A percentile compares a stretch with the other conserved stretches of the same genome.
Conservation (phyloP, 208 protist genomes). For the Angomonas deanei region DNA sequence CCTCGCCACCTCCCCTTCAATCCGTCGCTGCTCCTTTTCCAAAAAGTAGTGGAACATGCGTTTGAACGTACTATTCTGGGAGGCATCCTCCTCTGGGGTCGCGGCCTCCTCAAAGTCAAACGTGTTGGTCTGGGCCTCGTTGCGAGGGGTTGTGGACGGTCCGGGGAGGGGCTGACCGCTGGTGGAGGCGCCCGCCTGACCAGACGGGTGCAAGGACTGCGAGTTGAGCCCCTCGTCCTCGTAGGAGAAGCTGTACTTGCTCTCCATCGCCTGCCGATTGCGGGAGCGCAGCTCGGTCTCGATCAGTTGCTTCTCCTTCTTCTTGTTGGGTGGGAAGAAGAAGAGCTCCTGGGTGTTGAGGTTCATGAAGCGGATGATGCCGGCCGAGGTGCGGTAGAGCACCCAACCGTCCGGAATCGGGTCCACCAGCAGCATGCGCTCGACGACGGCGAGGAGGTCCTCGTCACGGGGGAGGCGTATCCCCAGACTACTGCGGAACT, state of each 20-base stretch:
- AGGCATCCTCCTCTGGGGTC: conserved; percentile 18
- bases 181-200: background rate
- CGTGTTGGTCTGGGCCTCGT: conserved; percentile 10
- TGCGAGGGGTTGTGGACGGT: background rate
- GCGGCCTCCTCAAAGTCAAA: conserved; percentile 38
- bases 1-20: conserved; percentile 45
- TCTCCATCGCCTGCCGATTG: conserved; percentile 70
- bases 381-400: conserved; percentile 80
- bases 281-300: conserved; percentile 57
- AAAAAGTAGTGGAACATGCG: conserved; percentile 64
- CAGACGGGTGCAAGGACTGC: background rate
- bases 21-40: conserved; percentile 48
- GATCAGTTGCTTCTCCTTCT: conserved; percentile 58
- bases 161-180: background rate
- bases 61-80: conserved; percentile 40
- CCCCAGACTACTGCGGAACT: conserved; percentile 81
- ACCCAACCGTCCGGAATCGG: conserved; percentile 85
- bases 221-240: conserved; percentile 49
- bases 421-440: conserved; percentile 81
- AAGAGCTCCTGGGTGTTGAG: conserved; percentile 86
- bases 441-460: conserved; percentile 71
- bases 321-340: conserved; percentile 76
- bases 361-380: conserved; percentile 86
- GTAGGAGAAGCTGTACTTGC: conserved; percentile 66
- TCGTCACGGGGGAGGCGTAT: conserved; percentile 79